Base-by-base conservation (phyloP, 768 basidiomycete species). In the Pholiota conissans region DNA sequence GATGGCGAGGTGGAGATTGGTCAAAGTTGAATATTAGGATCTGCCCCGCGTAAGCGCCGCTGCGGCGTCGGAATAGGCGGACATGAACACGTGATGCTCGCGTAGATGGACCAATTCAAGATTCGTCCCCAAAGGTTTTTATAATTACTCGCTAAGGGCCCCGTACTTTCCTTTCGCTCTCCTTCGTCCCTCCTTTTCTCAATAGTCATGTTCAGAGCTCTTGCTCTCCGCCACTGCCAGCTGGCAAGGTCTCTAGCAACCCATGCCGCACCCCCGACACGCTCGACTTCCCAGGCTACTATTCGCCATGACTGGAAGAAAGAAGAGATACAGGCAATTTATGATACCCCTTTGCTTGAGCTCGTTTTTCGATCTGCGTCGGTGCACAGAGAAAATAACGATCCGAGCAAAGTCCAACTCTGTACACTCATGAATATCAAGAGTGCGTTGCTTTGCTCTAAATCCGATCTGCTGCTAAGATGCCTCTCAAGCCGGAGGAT, bases 351-450 rank as follows among this genome's bases (percentile, higher is more conserved):
- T 6, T 72, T 98, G 51, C 83, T 98, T 65, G 91, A 95, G 45
- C 87, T 96, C 53, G 87, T 96, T 59, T 98, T 90, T 72, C 84
- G 85, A 50, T 89, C 96, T 32, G 91, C 94, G 13, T 72, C 83
- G 2, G 82, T 95, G 10, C 96, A 98, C 72, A 80, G 95, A 62
- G 82, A 87, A 67, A 79, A 90, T 71, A 93, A 97, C 63, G 90
- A 95, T 74, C 88, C 95, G 29, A 81, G 74, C 64, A 93, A 97
- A 78, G 85, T 98, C 28, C 96, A 98, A 74, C 82, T 98, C 29
- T 98, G 95, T 66, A 98, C 96, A 3, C 81, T 98, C 28, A 94
- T 98, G 90, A 98, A 98, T 71, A 98, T 98, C 74, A 98, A 98
- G 75, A 94, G 94, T 92, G 72, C 63, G 89, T 80, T 57, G 32